These are phyloP conservation scores for Macrolepiota fuliginosa DNA, from an alignment of 768 basidiomycete genomes.

Conservation along the genomic window DNA sequence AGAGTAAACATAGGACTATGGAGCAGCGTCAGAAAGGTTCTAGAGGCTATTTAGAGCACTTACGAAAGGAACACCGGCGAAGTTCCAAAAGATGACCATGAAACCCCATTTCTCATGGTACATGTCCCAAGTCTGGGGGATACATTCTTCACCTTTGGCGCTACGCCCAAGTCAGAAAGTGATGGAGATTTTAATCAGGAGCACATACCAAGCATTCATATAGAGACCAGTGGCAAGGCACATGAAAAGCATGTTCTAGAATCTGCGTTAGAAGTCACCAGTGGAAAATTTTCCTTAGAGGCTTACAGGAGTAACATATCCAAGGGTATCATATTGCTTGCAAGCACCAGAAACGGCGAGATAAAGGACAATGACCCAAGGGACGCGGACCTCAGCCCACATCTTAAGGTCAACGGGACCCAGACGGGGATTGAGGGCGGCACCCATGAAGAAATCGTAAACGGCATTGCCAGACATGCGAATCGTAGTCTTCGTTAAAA, in stretches of 20 bases:
- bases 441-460: constrained; percentile 98
- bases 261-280: not conserved
- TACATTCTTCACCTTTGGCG: constrained; percentile 92
- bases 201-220: constrained; percentile 81
- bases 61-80: constrained; percentile 90
- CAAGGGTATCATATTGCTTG: constrained; percentile 92
- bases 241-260: constrained; percentile 95
- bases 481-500: constrained; percentile 75
- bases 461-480: constrained; percentile 94
- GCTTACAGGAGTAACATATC: constrained; percentile 87
- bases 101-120: constrained; percentile 99
- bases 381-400: constrained; percentile 97
- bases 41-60: constrained; percentile 23
- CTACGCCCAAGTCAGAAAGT: constrained; percentile 31
- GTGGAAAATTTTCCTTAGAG: not conserved
- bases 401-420: constrained; percentile 94
- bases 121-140: constrained; percentile 99
- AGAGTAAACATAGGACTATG: constrained; percentile 92
- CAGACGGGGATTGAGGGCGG: constrained; percentile 88
- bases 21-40: not conserved
- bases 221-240: constrained; percentile 95
- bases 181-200: not conserved
- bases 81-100: constrained; percentile 98
- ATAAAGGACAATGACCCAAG: constrained; percentile 96
- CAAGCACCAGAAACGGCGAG: constrained; percentile 88